phyloP scores from a whole-genome alignment of 306 rosid species.

The Dryas drummondii region DNA sequence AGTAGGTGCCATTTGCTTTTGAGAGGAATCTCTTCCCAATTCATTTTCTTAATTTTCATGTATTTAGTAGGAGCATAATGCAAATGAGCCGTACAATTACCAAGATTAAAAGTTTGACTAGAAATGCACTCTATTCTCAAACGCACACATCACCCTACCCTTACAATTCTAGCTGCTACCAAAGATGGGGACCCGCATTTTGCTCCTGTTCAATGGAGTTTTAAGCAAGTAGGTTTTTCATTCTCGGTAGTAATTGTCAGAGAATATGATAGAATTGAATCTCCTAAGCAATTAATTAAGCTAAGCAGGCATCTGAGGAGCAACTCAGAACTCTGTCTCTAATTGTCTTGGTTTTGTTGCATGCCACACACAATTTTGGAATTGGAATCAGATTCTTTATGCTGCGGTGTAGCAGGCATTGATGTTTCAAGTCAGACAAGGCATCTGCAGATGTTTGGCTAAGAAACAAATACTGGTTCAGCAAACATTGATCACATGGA shows the following conservation, averaged over 20 bases:
- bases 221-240: too few species aligned
- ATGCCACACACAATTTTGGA: neutral
- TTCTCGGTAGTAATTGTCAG: too few species aligned
- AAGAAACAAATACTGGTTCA: neutral
- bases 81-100: too few species aligned
- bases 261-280: neutral
- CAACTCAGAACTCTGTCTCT: neutral
- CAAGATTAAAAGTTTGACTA: too few species aligned
- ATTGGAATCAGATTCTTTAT: neutral
- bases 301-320: conserved; percentile 1
- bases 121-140: too few species aligned
- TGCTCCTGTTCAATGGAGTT: neutral
- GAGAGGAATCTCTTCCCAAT: neutral
- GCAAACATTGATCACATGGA: neutral
- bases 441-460: neutral
- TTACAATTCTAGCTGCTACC: neutral
- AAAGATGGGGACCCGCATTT: conserved; percentile 18
- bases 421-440: neutral
- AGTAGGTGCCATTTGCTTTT: neutral
- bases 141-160: too few species aligned
- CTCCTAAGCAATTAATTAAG: neutral
- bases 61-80: neutral
- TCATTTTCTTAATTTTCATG: neutral
- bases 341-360: neutral
- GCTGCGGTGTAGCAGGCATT: too few species aligned